Evolutionary conservation across 192 early-diverging fungal genomes (phyloP).

Genomic region (Backusella westeae): DNA sequence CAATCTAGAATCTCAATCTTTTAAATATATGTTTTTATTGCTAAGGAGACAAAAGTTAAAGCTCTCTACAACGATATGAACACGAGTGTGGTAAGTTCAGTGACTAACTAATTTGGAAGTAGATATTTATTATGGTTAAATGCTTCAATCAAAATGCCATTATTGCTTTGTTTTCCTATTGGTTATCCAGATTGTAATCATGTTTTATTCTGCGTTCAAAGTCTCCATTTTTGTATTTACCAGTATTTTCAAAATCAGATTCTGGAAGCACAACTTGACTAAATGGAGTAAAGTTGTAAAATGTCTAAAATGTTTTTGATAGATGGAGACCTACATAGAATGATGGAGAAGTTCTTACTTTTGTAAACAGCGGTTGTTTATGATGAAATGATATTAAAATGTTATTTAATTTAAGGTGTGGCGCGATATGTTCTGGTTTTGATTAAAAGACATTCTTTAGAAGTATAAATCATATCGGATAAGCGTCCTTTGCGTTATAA

Average conservation of each 20-base stretch:
- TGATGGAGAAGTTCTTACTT: background rate
- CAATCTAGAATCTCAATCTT: background rate
- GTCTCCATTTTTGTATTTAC: background rate
- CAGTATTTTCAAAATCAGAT: background rate
- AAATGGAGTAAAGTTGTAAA: background rate
- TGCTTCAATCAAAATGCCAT: slow-evolving; percentile 4
- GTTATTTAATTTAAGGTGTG: background rate
- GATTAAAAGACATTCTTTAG: slow-evolving; percentile 1
- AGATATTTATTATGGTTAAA: background rate
- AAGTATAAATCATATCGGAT: background rate
- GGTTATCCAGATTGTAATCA: background rate
- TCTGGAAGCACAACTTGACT: background rate
- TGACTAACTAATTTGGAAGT: background rate
- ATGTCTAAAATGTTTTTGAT: background rate
- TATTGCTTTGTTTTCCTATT: background rate
- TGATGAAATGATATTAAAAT: background rate
- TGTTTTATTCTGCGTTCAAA: background rate
- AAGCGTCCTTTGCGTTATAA: background rate
- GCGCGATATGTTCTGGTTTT: background rate
- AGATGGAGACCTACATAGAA: background rate
- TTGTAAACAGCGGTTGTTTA: background rate
- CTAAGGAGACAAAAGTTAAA: background rate
- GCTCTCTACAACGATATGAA: background rate
- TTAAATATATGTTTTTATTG: background rate
- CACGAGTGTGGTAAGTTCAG: background rate